Base-by-base conservation (phyloP, 2,329 filamentous ascomycete species). In the Mollisia scopiformis region DNA sequence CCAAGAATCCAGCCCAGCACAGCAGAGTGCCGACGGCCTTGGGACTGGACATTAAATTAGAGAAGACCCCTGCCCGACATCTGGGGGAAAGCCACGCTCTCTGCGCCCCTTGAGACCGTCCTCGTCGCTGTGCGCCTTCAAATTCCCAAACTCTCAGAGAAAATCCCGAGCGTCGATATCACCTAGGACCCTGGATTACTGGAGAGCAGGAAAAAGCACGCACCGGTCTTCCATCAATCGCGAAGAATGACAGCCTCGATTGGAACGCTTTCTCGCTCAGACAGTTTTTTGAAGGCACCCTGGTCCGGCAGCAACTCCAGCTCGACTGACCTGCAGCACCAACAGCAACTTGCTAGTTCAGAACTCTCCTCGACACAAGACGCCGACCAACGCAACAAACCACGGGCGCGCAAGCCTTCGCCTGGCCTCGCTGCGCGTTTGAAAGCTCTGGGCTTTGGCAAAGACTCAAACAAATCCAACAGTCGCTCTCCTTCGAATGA, bases 341-440 rank as follows among this genome's bases (percentile, higher is more conserved):
- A 63, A 25, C 16, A 66, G 52, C 61, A 63, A 25, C 16, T 30
- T 13, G 19, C 16, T 39, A 39, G 37, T 19, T 6, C 37, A 19
- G 37, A 39, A n/a, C n/a, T 54, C 28, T 50, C 62, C 43, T 51
- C 62, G 52, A 60, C 65, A 23, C 39, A 55, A 57, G 63, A 67
- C 55, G 52, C 35, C 52, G 66, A 68, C 25, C 57, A 66, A 55
- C 62, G 63, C 55, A n/a, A n/a, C n/a, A 68, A 64, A 61, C 62
- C 64, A 50, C 68, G 69, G 63, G 61, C 69, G 59, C 84, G 86
- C 69, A 88, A 86, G 72, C 84, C 86, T 1, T 88, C 86, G 11
- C 86, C 86, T 41, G 86, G 86, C 39, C 78, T 89, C 55, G 86
- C 86, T 67, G 86, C 85, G 62, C 84, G 86, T 71, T 80, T 89